These are phyloP conservation scores for Candida anutae DNA, from an alignment of 1,139 yeast species.

Conservation along the genomic window DNA sequence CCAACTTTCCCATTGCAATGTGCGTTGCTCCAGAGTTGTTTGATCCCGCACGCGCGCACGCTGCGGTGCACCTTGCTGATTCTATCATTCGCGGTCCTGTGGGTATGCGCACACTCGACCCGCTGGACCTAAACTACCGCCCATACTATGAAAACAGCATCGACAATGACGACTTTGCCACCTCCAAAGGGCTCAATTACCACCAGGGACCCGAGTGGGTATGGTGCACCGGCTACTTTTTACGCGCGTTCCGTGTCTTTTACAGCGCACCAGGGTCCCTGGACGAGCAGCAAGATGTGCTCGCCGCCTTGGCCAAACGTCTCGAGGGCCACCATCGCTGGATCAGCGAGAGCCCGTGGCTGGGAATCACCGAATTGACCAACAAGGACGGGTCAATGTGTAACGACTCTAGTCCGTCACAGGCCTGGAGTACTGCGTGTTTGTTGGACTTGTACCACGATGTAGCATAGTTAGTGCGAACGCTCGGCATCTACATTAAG, in stretches of 20 bases:
- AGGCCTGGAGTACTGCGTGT: slow-evolving; percentile 93
- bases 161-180: slow-evolving; percentile 81
- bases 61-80: slow-evolving; percentile 69
- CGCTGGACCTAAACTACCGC: slow-evolving; percentile 82
- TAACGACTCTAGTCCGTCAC: slow-evolving; percentile 85
- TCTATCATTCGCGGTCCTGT: slow-evolving; percentile 71
- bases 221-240: slow-evolving; percentile 83
- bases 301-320: slow-evolving; percentile 40
- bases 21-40: slow-evolving; percentile 90
- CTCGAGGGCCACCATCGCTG: slow-evolving; percentile 59
- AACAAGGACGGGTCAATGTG: slow-evolving; percentile 81
- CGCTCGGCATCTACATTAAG: no score
- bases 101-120: slow-evolving; percentile 90
- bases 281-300: slow-evolving; percentile 14
- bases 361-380: slow-evolving; percentile 88
- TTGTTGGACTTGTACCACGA: slow-evolving; percentile 74
- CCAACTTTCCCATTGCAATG: slow-evolving; percentile 91
- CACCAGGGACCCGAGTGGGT: slow-evolving; percentile 99
- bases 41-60: slow-evolving; percentile 48
- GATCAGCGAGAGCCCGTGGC: slow-evolving; percentile 77
- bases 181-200: slow-evolving; percentile 91
- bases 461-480: no score
- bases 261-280: no score
- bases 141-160: slow-evolving; percentile 80
- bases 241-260: slow-evolving; percentile 64